Evolutionary conservation across 2,329 filamentous ascomycete genomes (phyloP), one percentile per base, ranked within the genome.

Genomic region (Ceratocystis smalleyi): DNA sequence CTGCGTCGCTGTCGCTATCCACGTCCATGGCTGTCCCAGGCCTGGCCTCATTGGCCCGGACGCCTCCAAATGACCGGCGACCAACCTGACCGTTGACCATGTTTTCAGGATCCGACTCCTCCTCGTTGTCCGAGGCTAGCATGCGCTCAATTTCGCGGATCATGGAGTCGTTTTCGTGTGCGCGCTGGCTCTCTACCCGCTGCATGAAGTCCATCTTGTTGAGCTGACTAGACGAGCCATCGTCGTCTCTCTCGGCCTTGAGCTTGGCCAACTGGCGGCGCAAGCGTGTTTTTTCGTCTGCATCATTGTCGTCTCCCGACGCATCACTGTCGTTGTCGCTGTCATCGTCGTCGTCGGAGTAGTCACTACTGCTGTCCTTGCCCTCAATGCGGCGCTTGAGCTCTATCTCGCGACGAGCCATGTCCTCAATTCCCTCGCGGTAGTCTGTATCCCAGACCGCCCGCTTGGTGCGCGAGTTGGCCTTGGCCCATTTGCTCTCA

Each of bases 171-270:
- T 97, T 96, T 65, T 84, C 82, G 68, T 86, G 83, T 73, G 86
- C 91, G 70, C 84, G 84, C 45, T 84, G 80, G 32, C 86, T 87
- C 71, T 96, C 91, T 1, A 91, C 89, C 69, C 87, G 90, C 70
- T 87, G 84, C 94, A 99, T 97, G 73, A 99, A 99, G 67, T 89
- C 89, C 86, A 99, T 90, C 62, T 82, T 81, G 74, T 89, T 84
- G 5, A 99, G 76, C 69, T 83, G 86, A 15, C 86, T 85, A 69
- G 81, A 79, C 0, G 82, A 81, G 19, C 72, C 77, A n/a, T 75
- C 76, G n/a, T 35, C n/a, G 24, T 81, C 79, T 15, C 79, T 75
- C 7, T 75, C 71, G 1, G 62, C 64, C 43, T 77, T 75, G 8
- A 77, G 74, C 19, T 75, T 74, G 17, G 76, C 75, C 5, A 78